phyloP scores from a whole-genome alignment of 2,329 filamentous ascomycete genomes.

The Fusarium sp. region DNA sequence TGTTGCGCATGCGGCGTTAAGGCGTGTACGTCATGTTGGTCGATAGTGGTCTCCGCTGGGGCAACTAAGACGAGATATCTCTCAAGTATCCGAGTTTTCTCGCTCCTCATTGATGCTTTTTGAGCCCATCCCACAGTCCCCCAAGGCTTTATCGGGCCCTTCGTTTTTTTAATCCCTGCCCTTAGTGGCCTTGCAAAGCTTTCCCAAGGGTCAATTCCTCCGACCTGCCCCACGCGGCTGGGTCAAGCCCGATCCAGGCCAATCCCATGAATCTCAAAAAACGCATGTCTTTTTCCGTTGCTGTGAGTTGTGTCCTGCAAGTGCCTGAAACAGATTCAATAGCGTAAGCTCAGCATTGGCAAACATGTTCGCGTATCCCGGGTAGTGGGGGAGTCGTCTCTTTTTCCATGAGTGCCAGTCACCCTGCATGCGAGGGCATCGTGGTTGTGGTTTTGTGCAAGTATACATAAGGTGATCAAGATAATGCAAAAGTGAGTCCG shows the following conservation, averaged over 20 bases:
- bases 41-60: constrained; percentile 33
- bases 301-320: constrained; percentile 22
- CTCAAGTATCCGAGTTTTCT: constrained; percentile 23
- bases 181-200: constrained; percentile 17
- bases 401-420: constrained; percentile 11
- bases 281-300: constrained; percentile 7
- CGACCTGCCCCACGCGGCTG: constrained; percentile 24
- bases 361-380: constrained; percentile 33
- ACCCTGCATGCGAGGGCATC: constrained; percentile 8
- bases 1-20: constrained; percentile 29
- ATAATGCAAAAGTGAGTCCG: neutral
- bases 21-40: constrained; percentile 39
- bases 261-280: constrained; percentile 15
- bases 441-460: constrained; percentile 15
- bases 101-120: constrained; percentile 32
- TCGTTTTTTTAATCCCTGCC: constrained; percentile 23
- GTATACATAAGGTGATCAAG: neutral
- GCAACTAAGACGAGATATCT: constrained; percentile 32
- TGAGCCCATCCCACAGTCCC: constrained; percentile 26
- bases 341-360: constrained; percentile 31
- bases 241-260: constrained; percentile 17
- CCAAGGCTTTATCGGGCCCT: constrained; percentile 22
- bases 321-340: constrained; percentile 25
- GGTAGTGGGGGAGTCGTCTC: constrained; percentile 20
- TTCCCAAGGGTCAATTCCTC: constrained; percentile 21